These are phyloP conservation scores for Daphne laureola DNA, from an alignment of 441 rosid species.

Conservation along the genomic window DNA sequence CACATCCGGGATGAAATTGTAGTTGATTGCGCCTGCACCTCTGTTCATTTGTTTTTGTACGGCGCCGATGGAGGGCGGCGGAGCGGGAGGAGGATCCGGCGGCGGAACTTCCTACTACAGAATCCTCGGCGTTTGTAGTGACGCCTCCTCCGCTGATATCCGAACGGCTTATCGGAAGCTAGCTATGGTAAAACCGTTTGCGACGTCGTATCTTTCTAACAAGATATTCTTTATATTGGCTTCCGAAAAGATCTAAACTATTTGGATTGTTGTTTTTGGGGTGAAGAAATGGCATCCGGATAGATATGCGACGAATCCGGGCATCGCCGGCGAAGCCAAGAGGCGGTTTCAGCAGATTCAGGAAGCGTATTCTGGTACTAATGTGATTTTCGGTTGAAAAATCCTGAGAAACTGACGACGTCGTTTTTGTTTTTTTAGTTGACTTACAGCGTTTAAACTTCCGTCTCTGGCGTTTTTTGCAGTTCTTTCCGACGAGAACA, in stretches of 20 bases:
- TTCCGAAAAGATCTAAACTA: background rate
- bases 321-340: constrained; percentile 46
- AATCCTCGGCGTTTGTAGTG: constrained; percentile 53
- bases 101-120: constrained; percentile 63
- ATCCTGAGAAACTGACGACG: background rate
- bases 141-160: constrained; percentile 59
- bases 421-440: background rate
- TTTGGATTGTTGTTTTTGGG: background rate
- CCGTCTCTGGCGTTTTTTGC: constrained; percentile 7
- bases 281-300: constrained; percentile 74
- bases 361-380: constrained; percentile 62
- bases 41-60: background rate
- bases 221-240: too few relatives aligned
- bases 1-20: too few relatives aligned
- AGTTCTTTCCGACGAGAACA: constrained; percentile 49
- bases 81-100: constrained; percentile 31
- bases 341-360: constrained; percentile 69
- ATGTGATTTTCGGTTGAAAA: too few relatives aligned
- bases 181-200: constrained; percentile 36
- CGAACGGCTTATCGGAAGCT: constrained; percentile 63
- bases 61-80: constrained; percentile 50
- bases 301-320: constrained; percentile 35
- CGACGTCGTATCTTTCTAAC: too few relatives aligned
- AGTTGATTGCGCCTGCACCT: too few relatives aligned
- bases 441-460: constrained; percentile 6